Base-by-base conservation (phyloP, 2,329 filamentous ascomycete species). In the Cytospora schulzeri region DNA sequence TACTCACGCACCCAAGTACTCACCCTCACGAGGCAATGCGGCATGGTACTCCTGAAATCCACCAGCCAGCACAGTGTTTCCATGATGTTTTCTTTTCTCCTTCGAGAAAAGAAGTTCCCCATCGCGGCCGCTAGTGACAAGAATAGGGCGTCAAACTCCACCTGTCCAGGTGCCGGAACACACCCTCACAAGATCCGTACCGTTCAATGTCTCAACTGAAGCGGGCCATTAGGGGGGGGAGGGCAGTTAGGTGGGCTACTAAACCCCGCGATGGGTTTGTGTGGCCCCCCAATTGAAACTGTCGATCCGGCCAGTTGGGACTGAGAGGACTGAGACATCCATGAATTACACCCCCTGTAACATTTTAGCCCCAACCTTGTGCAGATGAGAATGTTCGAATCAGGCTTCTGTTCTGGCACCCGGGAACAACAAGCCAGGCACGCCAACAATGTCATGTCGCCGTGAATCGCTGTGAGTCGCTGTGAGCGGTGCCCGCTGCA, bases 261-360 rank as follows among this genome's bases (percentile, higher is more conserved):
- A 48, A n/a, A 62, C 33, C 54, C 59, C 54, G 45, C 59, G 9
- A 24, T 56, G 59, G 55, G 52, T 57, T n/a, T 35, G 26, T 52
- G 58, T 65, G 63, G 58, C 58, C 33, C 31, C 31, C 54, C 58
- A 57, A 53, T n/a, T 45, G 22, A 58, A 58, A 56, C 38, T 53
- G 54, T 35, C 35, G 31, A 65, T 50, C 63, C 63, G 58, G 50
- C 63, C 54, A 62, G 56, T 62, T 45, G 63, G 63, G 56, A 58
- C 48, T 26, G 53, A 57, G 57, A 57, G 57, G 50, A 41, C 29
- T n/a, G 19, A 45, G 41, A n/a, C 17, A n/a, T 45, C n/a, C n/a
- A n/a, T n/a, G n/a, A n/a, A n/a, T n/a, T n/a, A 45, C 57, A 31
- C 45, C 38, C 62, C 57, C 24, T 48, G 38, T 41, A 45, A 48